Conservation (phyloP, 2,329 filamentous ascomycete species). For the Nemania sp. region DNA sequence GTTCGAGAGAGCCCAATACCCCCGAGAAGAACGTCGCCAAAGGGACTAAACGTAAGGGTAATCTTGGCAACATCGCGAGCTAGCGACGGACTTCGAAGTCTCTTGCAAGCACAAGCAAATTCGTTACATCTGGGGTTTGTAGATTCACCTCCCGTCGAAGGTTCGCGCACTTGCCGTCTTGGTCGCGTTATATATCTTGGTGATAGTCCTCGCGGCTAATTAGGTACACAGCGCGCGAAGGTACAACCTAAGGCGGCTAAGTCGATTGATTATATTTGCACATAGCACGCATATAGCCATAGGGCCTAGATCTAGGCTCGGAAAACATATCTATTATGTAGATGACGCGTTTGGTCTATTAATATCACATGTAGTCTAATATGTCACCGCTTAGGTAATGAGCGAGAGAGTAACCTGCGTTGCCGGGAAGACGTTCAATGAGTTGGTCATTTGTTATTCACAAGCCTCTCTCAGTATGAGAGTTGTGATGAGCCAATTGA, state of each 20-base stretch:
- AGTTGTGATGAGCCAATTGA: too few species aligned
- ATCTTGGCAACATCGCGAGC: constrained; percentile 4
- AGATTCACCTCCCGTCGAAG: background rate
- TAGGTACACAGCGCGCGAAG: constrained; percentile 1
- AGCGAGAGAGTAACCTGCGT: too few species aligned
- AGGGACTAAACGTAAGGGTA: background rate
- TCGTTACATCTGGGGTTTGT: background rate
- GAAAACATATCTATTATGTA: too few species aligned
- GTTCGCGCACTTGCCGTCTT: background rate
- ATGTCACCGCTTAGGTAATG: too few species aligned
- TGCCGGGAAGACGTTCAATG: too few species aligned
- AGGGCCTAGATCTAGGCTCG: too few species aligned
- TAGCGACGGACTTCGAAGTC: background rate
- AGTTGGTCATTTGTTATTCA: too few species aligned
- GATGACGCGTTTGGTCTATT: too few species aligned
- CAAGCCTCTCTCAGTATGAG: too few species aligned
- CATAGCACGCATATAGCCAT: background rate
- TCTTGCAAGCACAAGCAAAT: background rate
- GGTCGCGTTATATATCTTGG: background rate
- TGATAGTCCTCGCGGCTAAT: constrained; percentile 14
- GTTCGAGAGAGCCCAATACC: background rate
- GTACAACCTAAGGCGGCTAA: constrained; percentile 5
- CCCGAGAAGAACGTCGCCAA: background rate
- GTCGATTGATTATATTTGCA: constrained; percentile 10
- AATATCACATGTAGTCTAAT: too few species aligned